These are phyloP conservation scores for Chaetomium tenue DNA, from an alignment of 495 filamentous ascomycete species.

Conservation along the genomic window DNA sequence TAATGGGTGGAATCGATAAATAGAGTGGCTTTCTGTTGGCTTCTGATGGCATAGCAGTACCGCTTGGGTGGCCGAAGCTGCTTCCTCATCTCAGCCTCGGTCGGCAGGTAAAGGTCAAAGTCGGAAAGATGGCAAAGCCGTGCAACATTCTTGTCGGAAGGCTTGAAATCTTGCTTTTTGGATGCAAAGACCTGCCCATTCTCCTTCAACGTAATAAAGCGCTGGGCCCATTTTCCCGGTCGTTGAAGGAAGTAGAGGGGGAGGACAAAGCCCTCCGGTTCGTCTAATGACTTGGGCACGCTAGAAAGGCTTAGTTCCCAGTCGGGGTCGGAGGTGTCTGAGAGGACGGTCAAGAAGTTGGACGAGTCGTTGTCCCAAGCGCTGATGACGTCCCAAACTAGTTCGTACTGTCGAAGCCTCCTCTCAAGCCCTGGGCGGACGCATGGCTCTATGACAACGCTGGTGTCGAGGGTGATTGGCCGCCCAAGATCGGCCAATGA, in stretches of 20 bases:
- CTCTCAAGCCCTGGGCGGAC: slow-evolving; percentile 74
- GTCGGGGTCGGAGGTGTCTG: slow-evolving; percentile 39
- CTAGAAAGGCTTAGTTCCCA: slow-evolving; percentile 49
- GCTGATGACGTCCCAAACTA: slow-evolving; percentile 82
- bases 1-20: slow-evolving; percentile 81
- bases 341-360: slow-evolving; percentile 61
- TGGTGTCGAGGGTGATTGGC: slow-evolving; percentile 57
- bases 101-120: slow-evolving; percentile 85
- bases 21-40: slow-evolving; percentile 83
- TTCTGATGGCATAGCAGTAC: slow-evolving; percentile 85
- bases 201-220: slow-evolving; percentile 67
- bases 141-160: slow-evolving; percentile 58
- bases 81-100: slow-evolving; percentile 57
- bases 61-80: slow-evolving; percentile 74
- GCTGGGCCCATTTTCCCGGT: slow-evolving; percentile 81
- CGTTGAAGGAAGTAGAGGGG: slow-evolving; percentile 78
- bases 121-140: slow-evolving; percentile 87
- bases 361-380: slow-evolving; percentile 81
- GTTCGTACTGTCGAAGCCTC: slow-evolving; percentile 81
- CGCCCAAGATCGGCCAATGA: slow-evolving; percentile 45
- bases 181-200: slow-evolving; percentile 74
- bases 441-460: slow-evolving; percentile 75
- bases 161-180: slow-evolving; percentile 60
- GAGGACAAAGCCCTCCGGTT: slow-evolving; percentile 55
- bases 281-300: slow-evolving; percentile 58